phyloP scores from a whole-genome alignment of 805 yeast species.

The Pichia pseudocactophila region DNA sequence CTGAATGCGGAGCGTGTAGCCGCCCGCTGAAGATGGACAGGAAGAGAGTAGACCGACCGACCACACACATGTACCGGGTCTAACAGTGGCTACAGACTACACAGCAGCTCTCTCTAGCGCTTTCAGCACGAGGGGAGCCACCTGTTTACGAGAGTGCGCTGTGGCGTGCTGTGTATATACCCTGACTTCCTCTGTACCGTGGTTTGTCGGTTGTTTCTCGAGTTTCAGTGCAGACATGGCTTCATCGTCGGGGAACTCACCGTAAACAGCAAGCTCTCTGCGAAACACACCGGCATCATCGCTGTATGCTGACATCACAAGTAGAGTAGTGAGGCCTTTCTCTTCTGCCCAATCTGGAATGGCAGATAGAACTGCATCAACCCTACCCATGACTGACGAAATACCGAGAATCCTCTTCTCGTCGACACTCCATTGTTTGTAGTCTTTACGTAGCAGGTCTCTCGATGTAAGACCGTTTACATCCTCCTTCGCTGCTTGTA shows the following conservation, averaged over 20 bases:
- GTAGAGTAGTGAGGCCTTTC: not conserved
- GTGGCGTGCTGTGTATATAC: not conserved
- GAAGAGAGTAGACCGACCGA: no score
- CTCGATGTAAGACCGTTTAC: slow-evolving; percentile 47
- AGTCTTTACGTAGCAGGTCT: slow-evolving; percentile 75
- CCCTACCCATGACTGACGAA: not conserved
- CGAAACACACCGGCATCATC: not conserved
- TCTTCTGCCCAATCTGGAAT: not conserved
- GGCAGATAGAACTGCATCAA: not conserved
- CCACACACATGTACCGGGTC: no score
- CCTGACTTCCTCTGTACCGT: not conserved
- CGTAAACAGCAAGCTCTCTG: not conserved
- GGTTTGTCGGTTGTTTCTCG: no score
- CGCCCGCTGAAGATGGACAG: no score
- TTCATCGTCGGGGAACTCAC: not conserved
- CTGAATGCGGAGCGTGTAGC: not conserved
- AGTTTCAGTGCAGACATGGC: no score
- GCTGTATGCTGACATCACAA: not conserved
- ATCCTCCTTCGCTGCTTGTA: slow-evolving; percentile 1
- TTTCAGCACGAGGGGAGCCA: slow-evolving; percentile 1
- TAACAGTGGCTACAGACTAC: no score
- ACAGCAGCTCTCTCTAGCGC: no score
- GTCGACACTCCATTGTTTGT: slow-evolving; percentile 49
- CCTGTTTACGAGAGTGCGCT: not conserved
- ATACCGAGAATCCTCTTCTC: not conserved